Conservation (phyloP, 179 eudicot genomes). For the Sideroxylon spinosum region DNA sequence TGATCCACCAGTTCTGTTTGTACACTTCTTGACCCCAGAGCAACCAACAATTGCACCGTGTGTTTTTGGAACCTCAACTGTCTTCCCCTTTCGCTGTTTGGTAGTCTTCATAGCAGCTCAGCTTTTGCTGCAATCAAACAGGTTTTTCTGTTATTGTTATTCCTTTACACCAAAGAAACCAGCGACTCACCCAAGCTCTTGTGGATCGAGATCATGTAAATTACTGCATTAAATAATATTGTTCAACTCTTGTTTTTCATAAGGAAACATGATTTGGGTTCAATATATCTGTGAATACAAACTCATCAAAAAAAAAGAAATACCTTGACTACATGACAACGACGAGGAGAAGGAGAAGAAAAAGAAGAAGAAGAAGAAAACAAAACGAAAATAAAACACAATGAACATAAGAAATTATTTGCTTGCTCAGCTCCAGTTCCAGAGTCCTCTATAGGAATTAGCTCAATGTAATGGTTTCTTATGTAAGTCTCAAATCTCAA, state of each 20-base stretch:
- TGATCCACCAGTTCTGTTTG: constrained; percentile 10
- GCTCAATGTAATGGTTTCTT: too few relatives aligned
- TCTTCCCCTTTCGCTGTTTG: constrained; percentile 21
- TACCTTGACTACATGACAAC: background rate
- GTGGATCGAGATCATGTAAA: background rate
- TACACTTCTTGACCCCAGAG: constrained; percentile 26
- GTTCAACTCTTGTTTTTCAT: background rate
- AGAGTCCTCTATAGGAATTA: background rate
- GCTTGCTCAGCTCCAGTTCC: background rate
- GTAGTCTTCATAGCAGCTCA: constrained; percentile 31
- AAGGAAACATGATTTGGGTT: background rate
- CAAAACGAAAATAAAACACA: too few relatives aligned
- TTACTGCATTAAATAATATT: background rate
- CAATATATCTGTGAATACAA: background rate
- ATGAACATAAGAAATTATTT: too few relatives aligned
- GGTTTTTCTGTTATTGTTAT: constrained; percentile 11
- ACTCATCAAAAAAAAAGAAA: background rate
- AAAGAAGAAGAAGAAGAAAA: background rate
- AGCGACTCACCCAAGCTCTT: background rate
- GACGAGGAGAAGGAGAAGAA: background rate
- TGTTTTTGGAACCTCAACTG: constrained; percentile 16
- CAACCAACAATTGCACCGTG: constrained; percentile 11
- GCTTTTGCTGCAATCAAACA: constrained; percentile 18
- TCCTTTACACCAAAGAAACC: constrained; percentile 11
- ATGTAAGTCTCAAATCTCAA: too few relatives aligned